Percentiles rank a stretch among this genome's conserved stretches.
phyloP scores from a whole-genome alignment of 768 basidiomycete species.

The Fomitopsis serialis region DNA sequence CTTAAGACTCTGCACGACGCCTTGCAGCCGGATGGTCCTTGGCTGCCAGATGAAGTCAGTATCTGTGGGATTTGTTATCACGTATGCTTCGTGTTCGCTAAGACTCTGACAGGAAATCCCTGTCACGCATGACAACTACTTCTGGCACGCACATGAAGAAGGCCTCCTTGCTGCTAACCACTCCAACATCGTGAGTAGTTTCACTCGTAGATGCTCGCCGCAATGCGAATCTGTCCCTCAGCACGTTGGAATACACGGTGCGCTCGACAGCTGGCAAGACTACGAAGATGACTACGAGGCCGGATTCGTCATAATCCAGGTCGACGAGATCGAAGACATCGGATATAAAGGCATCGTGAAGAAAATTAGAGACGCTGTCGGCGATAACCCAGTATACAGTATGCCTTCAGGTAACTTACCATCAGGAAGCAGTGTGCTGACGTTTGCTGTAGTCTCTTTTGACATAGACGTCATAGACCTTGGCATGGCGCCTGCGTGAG shows the following conservation, averaged over 20 bases:
- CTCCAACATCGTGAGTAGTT: slow-evolving; percentile 73
- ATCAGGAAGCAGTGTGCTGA: neutral
- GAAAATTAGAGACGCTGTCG: slow-evolving; percentile 75
- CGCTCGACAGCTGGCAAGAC: slow-evolving; percentile 72
- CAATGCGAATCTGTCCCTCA: slow-evolving; percentile 23
- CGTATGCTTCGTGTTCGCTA: neutral
- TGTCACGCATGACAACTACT: slow-evolving; percentile 87
- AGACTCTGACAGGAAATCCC: slow-evolving; percentile 13
- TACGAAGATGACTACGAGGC: slow-evolving; percentile 72
- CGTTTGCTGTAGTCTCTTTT: slow-evolving; percentile 6
- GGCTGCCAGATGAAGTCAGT: slow-evolving; percentile 19
- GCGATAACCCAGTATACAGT: slow-evolving; percentile 62
- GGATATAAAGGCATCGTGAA: slow-evolving; percentile 61
- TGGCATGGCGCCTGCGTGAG: slow-evolving; percentile 16
- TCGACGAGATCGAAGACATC: slow-evolving; percentile 80
- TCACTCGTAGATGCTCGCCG: too few species aligned
- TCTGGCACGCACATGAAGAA: slow-evolving; percentile 83
- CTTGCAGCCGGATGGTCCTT: slow-evolving; percentile 16
- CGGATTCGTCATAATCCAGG: slow-evolving; percentile 80
- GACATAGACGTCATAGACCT: slow-evolving; percentile 18
- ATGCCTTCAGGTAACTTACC: neutral
- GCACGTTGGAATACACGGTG: slow-evolving; percentile 86
- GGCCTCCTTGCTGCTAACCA: slow-evolving; percentile 69
- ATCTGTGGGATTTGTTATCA: neutral
- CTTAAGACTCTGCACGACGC: neutral